Base-by-base conservation (phyloP, 352 stramenopile genomes). In the Phytophthora sojae region DNA sequence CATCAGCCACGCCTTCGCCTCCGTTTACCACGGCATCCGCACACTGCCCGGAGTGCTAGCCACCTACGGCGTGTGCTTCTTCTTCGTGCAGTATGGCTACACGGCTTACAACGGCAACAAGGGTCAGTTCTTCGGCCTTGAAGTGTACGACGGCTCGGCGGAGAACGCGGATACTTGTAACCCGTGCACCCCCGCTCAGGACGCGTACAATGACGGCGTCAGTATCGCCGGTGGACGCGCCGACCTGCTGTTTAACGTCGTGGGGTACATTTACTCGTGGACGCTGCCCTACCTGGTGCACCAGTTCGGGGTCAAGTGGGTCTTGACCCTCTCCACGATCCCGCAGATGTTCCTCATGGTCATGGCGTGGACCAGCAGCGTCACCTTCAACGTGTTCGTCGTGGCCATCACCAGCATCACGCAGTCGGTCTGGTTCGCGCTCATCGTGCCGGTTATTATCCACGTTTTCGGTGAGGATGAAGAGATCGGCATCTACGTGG, bases 41-140 rank as follows among this genome's bases (percentile, higher is more conserved):
- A 72, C 73, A 14, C 75, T 90, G 5, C 79, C 80, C 12, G 37
- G 51, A 14, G 62, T 73, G 6, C 68, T 90, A 0, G 61, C 64
- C 3, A 39, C 78, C 7, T 90, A 83, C 64, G 39, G 64, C 0
- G 52, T 82, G 17, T 69, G 76, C 53, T 76, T 87, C 56, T 82
- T 86, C 61, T 79, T 79, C 61, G 61, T 83, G 4, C 58, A 76
- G 44, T 90, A 87, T 51, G 80, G 80, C 4, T 87, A 73, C 74
- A 87, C 80, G 14, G 73, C 82, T 14, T 90, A 90, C 73, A 87
- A 86, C 61, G 76, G 80, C 45, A 83, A 81, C 67, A 90, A 90
- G 59, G 80, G 82, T 3, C 78, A 87, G 58, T 90, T 88, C 65
- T 90, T 88, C 42, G 82, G 82, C 6, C 45, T 87, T 14, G 76